Evolutionary conservation across 208 protist genomes (phyloP).

Genomic region (Acanthamoeba triangularis): DNA sequence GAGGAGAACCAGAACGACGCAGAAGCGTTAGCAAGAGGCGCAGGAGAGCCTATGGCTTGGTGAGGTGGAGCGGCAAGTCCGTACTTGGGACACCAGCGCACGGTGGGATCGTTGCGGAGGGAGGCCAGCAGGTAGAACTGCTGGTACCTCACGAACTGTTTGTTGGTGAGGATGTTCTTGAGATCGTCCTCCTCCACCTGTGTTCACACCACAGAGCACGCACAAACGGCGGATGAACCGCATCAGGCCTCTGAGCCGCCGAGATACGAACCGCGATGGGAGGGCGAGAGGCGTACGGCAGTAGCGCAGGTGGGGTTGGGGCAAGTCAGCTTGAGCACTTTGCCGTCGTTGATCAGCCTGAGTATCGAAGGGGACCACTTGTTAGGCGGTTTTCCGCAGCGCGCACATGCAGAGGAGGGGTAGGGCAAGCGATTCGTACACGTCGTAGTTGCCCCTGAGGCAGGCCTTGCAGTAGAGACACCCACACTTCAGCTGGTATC

Average conservation of each 20-base stretch:
- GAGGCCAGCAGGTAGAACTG: conserved; percentile 72
- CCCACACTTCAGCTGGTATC: conserved; percentile 74
- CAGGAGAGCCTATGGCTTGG: background rate
- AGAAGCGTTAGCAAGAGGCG: background rate
- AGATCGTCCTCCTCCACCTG: conserved; percentile 68
- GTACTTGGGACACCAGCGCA: conserved; percentile 75
- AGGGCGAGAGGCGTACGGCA: background rate
- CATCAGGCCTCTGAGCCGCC: background rate
- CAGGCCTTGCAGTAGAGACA: conserved; percentile 73
- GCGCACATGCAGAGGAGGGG: background rate
- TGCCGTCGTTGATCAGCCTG: conserved; percentile 73
- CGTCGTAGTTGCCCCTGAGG: conserved; percentile 55
- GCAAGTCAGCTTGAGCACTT: conserved; percentile 54
- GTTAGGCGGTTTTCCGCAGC: background rate
- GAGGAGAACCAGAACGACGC: background rate
- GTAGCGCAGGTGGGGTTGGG: conserved; percentile 61
- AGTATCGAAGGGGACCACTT: background rate
- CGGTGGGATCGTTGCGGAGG: conserved; percentile 70
- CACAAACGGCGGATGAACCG: too few species aligned
- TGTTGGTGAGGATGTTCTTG: conserved; percentile 70
- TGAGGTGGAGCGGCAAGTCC: background rate
- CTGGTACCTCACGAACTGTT: conserved; percentile 66
- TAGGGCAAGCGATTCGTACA: background rate
- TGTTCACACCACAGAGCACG: background rate
- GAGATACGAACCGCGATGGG: background rate